Conservation (phyloP, 2,329 filamentous ascomycete species). For the Calonectria honghensis region DNA sequence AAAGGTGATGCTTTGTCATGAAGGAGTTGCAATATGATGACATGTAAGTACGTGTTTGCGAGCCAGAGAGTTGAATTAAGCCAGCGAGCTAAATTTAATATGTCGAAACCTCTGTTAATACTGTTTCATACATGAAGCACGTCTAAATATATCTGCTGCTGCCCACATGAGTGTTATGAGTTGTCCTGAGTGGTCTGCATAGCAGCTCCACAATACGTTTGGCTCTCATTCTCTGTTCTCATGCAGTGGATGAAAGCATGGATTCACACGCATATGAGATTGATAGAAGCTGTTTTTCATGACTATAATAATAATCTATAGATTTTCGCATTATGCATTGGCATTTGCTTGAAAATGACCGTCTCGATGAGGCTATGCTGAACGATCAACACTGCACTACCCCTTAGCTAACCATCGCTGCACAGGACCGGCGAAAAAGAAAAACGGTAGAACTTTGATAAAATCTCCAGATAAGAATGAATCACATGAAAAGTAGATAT, state of each 20-base stretch:
- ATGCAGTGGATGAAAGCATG: neutral
- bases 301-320: neutral
- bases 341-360: neutral
- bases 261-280: neutral
- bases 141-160: neutral
- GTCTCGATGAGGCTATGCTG: neutral
- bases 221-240: neutral
- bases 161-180: neutral
- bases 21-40: neutral
- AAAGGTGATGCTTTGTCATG: neutral
- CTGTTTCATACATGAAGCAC: neutral
- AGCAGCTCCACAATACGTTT: neutral
- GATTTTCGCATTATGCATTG: accelerated
- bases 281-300: neutral
- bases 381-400: neutral
- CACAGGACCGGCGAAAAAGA: no score
- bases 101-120: accelerated
- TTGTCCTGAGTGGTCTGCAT: neutral
- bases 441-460: neutral
- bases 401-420: neutral
- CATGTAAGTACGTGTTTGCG: neutral
- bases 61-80: neutral
- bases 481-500: neutral
- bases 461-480: no score
- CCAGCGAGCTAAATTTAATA: neutral